Percentiles rank a stretch among this genome's conserved stretches.
These are phyloP conservation scores for Tricholoma flavovirens DNA, from an alignment of 768 basidiomycete species.

Conservation along the genomic window DNA sequence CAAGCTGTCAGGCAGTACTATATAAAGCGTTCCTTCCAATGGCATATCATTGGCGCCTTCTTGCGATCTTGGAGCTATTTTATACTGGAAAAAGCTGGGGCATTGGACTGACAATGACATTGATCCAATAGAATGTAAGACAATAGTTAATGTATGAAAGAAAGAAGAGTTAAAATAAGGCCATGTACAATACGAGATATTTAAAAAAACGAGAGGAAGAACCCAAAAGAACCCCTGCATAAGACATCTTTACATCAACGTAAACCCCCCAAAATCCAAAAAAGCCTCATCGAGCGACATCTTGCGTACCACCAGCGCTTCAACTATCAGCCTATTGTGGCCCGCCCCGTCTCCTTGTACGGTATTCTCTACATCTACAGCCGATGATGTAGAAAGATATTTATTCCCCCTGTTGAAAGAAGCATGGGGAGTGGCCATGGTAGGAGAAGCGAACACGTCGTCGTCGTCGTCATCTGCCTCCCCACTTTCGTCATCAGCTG, in stretches of 20 bases:
- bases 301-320: slow-evolving; percentile 75
- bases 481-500: slow-evolving; percentile 2
- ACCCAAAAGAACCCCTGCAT: background rate
- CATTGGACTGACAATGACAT: too few relatives aligned
- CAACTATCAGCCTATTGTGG: slow-evolving; percentile 65
- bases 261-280: slow-evolving; percentile 67
- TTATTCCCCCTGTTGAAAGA: slow-evolving; percentile 11
- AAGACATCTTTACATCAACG: slow-evolving; percentile 20
- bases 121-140: background rate
- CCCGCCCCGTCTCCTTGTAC: slow-evolving; percentile 4
- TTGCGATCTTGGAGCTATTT: too few relatives aligned
- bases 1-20: too few relatives aligned
- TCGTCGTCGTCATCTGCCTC: slow-evolving; percentile 22
- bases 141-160: background rate
- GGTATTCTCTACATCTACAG: slow-evolving; percentile 7
- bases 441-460: slow-evolving; percentile 34
- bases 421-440: slow-evolving; percentile 16
- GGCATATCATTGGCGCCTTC: too few relatives aligned
- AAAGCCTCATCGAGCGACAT: slow-evolving; percentile 71
- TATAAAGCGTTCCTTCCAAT: too few relatives aligned
- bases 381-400: slow-evolving; percentile 11
- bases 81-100: too few relatives aligned
- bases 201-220: too few relatives aligned
- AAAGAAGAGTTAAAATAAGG: background rate
- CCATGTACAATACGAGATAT: background rate